Evolutionary conservation across 257 asterid species (phyloP).

Genomic region (Marsdenia floribunda): DNA sequence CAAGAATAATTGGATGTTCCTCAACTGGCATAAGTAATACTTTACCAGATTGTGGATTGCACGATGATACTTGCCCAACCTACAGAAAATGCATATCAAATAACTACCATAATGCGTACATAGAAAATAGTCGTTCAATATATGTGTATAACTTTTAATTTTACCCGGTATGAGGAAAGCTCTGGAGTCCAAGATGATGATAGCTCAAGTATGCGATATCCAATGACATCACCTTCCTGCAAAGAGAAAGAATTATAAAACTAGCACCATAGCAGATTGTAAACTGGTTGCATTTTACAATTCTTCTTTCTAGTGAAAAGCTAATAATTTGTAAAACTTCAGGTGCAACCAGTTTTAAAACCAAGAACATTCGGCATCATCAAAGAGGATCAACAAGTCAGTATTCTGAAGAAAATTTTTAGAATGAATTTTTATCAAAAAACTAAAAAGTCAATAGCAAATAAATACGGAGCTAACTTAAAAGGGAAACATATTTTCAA

Average conservation of each 20-base stretch:
- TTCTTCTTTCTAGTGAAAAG: background rate
- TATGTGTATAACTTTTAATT: conserved; percentile 10
- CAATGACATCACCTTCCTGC: conserved; percentile 88
- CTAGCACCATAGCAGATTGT: background rate
- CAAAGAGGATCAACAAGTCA: conserved; percentile 1
- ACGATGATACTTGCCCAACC: conserved; percentile 76
- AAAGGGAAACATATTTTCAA: background rate
- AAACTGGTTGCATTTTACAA: background rate
- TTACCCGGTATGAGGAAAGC: conserved; percentile 70
- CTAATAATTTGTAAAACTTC: background rate
- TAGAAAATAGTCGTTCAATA: conserved; percentile 3
- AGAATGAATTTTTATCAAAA: background rate
- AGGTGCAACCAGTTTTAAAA: background rate
- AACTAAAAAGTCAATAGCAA: background rate
- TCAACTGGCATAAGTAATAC: conserved; percentile 50
- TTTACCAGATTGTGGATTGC: conserved; percentile 39
- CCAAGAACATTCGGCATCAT: background rate
- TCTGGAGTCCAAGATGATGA: conserved; percentile 96
- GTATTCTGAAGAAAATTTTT: background rate
- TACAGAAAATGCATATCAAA: conserved; percentile 26
- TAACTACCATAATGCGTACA: background rate
- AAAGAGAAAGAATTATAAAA: conserved; percentile 5
- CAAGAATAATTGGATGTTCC: conserved; percentile 48
- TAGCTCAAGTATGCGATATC: conserved; percentile 70
- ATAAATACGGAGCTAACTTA: background rate